Conservation (phyloP, 2,329 filamentous ascomycete genomes). For the Aspergillus brasiliensis region DNA sequence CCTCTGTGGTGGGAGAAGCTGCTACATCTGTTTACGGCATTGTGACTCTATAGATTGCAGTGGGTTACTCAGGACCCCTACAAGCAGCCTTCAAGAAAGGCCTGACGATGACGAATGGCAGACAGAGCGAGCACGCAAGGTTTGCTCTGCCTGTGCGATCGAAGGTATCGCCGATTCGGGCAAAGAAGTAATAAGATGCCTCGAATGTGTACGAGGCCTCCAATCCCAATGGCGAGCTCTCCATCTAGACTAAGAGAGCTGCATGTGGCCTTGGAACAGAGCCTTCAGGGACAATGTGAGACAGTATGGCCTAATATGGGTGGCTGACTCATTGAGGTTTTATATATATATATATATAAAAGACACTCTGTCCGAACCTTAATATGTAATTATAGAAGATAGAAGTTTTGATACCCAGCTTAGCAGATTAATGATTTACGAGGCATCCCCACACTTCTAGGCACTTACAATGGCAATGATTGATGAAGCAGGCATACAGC, state of each 20-base stretch:
- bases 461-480: not conserved
- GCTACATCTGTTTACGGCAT: constrained; percentile 46
- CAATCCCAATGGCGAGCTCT: constrained; percentile 17
- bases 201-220: constrained; percentile 37
- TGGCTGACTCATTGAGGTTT: too few relatives aligned
- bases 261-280: not conserved
- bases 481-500: not conserved
- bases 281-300: not conserved
- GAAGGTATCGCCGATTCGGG: constrained; percentile 42
- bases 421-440: not conserved
- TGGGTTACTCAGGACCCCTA: constrained; percentile 11
- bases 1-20: constrained; percentile 41
- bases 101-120: not conserved
- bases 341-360: too few relatives aligned
- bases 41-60: constrained; percentile 38
- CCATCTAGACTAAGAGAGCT: not conserved
- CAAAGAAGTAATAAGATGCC: constrained; percentile 39
- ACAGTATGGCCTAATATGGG: not conserved
- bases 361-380: not conserved
- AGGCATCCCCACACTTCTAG: not conserved
- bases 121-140: constrained; percentile 29
- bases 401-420: not conserved
- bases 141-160: constrained; percentile 45
- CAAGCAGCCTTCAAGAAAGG: constrained; percentile 5
- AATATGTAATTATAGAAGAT: not conserved